phyloP scores from a whole-genome alignment of 306 rosid species.

The Macrotyloma uniflorum region DNA sequence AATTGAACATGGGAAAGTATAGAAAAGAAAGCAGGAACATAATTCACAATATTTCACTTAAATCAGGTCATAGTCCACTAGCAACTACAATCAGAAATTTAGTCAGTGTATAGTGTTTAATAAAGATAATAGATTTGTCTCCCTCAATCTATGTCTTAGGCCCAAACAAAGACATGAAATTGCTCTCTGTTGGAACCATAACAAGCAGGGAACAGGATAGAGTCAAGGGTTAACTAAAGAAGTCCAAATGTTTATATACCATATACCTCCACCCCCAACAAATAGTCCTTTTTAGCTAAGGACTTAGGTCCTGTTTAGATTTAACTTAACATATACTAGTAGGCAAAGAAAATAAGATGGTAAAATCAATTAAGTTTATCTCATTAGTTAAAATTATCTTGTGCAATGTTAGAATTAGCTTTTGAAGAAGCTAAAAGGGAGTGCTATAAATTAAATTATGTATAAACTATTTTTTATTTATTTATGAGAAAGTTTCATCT shows the following conservation, averaged over 20 bases:
- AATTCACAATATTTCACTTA: constrained; percentile 1
- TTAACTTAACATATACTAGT: no score
- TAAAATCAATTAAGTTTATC: not conserved
- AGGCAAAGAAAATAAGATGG: not conserved
- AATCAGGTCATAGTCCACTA: constrained; percentile 11
- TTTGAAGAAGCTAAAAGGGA: not conserved
- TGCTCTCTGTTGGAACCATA: not conserved
- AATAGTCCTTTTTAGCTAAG: not conserved
- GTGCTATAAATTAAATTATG: no score
- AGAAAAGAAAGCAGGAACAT: not conserved
- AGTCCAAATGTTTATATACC: not conserved
- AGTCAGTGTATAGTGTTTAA: not conserved
- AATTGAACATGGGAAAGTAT: not conserved
- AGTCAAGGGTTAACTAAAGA: not conserved
- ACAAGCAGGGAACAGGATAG: not conserved
- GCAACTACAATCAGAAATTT: not conserved
- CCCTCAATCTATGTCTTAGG: not conserved
- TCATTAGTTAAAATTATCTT: not conserved
- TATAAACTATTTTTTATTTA: not conserved
- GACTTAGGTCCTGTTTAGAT: not conserved
- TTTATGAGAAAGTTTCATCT: not conserved
- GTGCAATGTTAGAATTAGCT: not conserved
- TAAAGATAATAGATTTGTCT: not conserved
- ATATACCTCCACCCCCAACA: not conserved
- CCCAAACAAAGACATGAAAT: not conserved